phyloP scores from a whole-genome alignment of 1,284 basidiomycete genomes.

The Marasmius sp. region DNA sequence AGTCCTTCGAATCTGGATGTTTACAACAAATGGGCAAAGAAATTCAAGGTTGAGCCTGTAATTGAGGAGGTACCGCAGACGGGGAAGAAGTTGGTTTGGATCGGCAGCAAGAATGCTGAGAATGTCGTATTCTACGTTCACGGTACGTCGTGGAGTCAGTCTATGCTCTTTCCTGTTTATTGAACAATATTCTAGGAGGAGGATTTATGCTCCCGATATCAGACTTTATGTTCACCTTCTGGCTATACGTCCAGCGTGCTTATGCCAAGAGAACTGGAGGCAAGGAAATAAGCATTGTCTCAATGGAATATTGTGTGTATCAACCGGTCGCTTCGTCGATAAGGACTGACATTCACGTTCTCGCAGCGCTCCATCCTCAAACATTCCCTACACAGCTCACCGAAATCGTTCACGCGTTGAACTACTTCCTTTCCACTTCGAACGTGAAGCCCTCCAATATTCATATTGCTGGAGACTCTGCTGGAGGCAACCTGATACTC shows the following conservation, averaged over 20 bases:
- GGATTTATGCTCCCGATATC: slow-evolving; percentile 9
- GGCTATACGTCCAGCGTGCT: slow-evolving; percentile 13
- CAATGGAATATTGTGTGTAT: slow-evolving; percentile 17
- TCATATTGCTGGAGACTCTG: slow-evolving; percentile 52
- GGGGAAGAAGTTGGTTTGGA: slow-evolving; percentile 29
- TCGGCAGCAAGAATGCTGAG: slow-evolving; percentile 34
- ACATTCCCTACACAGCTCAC: slow-evolving; percentile 36
- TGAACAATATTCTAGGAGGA: slow-evolving; percentile 9
- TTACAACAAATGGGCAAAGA: slow-evolving; percentile 26
- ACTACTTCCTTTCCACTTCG: slow-evolving; percentile 36
- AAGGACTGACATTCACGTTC: neutral
- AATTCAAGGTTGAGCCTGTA: slow-evolving; percentile 24
- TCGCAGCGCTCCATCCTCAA: slow-evolving; percentile 21
- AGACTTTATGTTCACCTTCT: slow-evolving; percentile 10
- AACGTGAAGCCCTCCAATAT: slow-evolving; percentile 40
- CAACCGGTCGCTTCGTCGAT: neutral
- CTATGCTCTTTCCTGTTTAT: neutral
- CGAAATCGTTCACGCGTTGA: slow-evolving; percentile 31
- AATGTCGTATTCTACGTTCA: slow-evolving; percentile 38
- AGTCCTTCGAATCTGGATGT: neutral
- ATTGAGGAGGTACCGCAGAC: neutral
- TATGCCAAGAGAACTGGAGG: slow-evolving; percentile 8
- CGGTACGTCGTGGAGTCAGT: slow-evolving; percentile 24
- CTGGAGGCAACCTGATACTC: slow-evolving; percentile 43
- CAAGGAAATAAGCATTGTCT: slow-evolving; percentile 12